phyloP scores from a whole-genome alignment of 2,329 filamentous ascomycete species.

The Botrytis sinoallii region DNA sequence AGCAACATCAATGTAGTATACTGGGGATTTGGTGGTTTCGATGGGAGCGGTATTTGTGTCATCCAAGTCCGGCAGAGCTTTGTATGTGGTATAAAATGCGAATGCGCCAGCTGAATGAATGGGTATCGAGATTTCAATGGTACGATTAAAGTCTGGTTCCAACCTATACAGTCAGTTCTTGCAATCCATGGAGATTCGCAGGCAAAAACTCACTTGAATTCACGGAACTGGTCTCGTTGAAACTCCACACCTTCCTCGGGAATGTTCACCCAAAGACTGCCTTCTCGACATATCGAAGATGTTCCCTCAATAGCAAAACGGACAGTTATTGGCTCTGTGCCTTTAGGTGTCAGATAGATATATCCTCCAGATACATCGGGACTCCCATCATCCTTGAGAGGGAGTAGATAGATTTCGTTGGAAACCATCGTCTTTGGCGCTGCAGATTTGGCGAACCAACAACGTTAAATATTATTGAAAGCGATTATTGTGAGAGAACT shows the following conservation, averaged over 20 bases:
- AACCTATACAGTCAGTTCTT: slow-evolving; percentile 53
- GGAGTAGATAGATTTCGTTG: slow-evolving; percentile 79
- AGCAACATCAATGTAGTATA: slow-evolving; percentile 92
- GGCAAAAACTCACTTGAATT: slow-evolving; percentile 71
- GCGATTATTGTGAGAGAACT: background rate
- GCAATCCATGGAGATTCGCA: background rate
- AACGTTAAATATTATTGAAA: slow-evolving; percentile 3
- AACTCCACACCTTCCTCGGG: slow-evolving; percentile 75
- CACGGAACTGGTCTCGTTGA: slow-evolving; percentile 72
- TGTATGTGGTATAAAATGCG: slow-evolving; percentile 91
- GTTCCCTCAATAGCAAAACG: slow-evolving; percentile 92
- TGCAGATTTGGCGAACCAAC: slow-evolving; percentile 41
- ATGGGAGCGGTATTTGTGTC: slow-evolving; percentile 47
- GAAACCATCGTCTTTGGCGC: slow-evolving; percentile 60
- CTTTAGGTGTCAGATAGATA: slow-evolving; percentile 79
- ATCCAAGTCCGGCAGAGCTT: slow-evolving; percentile 73
- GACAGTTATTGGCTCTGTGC: slow-evolving; percentile 71
- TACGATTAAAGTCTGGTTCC: slow-evolving; percentile 86
- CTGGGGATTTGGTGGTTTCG: slow-evolving; percentile 64
- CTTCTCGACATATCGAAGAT: slow-evolving; percentile 91
- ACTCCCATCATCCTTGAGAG: slow-evolving; percentile 88
- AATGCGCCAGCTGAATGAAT: slow-evolving; percentile 83
- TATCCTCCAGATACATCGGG: slow-evolving; percentile 87
- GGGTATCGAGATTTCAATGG: slow-evolving; percentile 84
- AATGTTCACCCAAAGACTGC: slow-evolving; percentile 95